Evolutionary conservation across 176 grass and related monocot genomes (phyloP), one percentile per base, ranked within the genome.

Genomic region (Paspalum vaginatum): DNA sequence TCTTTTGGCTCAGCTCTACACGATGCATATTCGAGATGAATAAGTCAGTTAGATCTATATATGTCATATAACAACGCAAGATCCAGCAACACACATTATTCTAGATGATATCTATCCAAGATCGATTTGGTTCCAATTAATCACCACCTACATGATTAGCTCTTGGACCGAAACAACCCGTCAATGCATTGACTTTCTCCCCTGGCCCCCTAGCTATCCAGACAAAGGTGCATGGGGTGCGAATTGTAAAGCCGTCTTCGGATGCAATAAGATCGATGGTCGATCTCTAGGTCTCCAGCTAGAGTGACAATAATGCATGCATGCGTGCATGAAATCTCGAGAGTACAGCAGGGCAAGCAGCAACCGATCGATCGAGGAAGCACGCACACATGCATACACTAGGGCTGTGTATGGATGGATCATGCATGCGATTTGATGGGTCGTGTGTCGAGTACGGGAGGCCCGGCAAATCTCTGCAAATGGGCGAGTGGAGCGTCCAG

Each of bases 401-500:
- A 32, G 32, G 32, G 32, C 32, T 41, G 14, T 41, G 14, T 55
- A 0, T 71, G 24, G 6, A 50, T 2, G 16, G 22, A 65, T 13
- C 43, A 38, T 80, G 69, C 69, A 50, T 68, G 26, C 74, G 58
- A 62, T 43, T 27, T 9, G 62, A 70, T 10, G n/a, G 74, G 76
- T 56, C 37, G 61, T 9, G 45, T 52, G 26, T 50, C 26, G 76
- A 78, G 60, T 46, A 46, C 12, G 47, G 2, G 43, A 70, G 22
- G 12, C 44, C 22, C 54, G 22, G 54, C 55, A 77, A 32, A 46
- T 72, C 57, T 65, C 72, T 78, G 61, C 85, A 77, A 46, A 27
- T 82, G 65, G 72, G 63, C 38, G 55, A 82, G 85, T 82, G 85
- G 85, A 77, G 64, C 38, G 55, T 43, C 72, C 83, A 87, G 69